Conservation (phyloP, 176 grass and related monocot species). For the Paspalum notatum region DNA sequence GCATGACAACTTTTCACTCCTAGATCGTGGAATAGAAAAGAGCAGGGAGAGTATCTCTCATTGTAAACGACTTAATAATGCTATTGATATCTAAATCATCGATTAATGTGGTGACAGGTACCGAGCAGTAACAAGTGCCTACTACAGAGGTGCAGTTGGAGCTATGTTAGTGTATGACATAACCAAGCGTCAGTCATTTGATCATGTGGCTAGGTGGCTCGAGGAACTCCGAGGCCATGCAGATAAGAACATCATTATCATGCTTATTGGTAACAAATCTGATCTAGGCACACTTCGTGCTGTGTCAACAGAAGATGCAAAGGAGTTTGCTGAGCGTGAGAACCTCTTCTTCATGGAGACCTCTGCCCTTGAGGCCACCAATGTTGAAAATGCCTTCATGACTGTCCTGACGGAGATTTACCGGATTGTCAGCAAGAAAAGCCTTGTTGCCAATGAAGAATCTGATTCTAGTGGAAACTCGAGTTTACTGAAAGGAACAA, state of each 20-base stretch:
- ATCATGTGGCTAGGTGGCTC: conserved; percentile 60
- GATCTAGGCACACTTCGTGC: conserved; percentile 59
- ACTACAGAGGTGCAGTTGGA: conserved; percentile 69
- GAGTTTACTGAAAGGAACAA: conserved; percentile 59
- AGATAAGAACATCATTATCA: conserved; percentile 66
- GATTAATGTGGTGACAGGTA: conserved; percentile 52
- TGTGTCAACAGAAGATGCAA: conserved; percentile 59
- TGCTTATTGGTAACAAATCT: conserved; percentile 72
- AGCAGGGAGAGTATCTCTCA: not conserved
- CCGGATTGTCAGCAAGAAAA: conserved; percentile 55
- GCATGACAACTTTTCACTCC: not conserved
- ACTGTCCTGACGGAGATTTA: conserved; percentile 56
- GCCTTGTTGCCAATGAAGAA: conserved; percentile 57
- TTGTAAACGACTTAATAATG: not conserved
- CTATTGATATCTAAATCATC: conserved; percentile 13
- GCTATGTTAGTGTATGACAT: conserved; percentile 73
- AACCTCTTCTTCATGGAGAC: conserved; percentile 74
- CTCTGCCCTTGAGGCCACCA: conserved; percentile 63
- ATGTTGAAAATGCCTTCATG: conserved; percentile 55
- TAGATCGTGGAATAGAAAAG: not conserved
- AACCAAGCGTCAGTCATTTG: conserved; percentile 69
- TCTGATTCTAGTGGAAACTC: conserved; percentile 46
- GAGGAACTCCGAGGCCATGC: conserved; percentile 56
- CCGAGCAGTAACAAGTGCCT: conserved; percentile 69
- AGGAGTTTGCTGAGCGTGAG: conserved; percentile 60